Base-by-base conservation (phyloP, 2,329 filamentous ascomycete species). In the Cladorrhinum sp. region DNA sequence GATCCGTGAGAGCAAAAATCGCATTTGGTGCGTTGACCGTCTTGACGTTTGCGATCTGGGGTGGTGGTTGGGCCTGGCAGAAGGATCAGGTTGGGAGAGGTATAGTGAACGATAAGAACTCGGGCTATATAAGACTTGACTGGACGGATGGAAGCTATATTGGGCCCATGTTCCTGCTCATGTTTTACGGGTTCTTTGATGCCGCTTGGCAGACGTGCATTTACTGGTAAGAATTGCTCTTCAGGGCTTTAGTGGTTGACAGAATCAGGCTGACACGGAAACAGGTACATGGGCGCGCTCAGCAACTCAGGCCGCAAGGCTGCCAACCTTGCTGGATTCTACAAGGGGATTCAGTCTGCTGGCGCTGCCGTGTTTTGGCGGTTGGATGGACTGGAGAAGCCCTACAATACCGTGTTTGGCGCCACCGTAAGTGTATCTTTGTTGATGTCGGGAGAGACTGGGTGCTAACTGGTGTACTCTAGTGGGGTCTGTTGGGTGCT, bases 271-370 rank as follows among this genome's bases (percentile, higher is more conserved):
- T n/a, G n/a, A n/a, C n/a, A 36, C 9, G 4, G 21, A 21, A 46
- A 65, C 62, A 89, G 87, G 88, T 93, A 89, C 79, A 96, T 98
- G 89, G 94, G 94, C 55, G 86, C 93, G 7, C 82, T 97, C 49
- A 93, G 91, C 72, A 98, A 98, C 84, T 96, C 94, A 65, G 86
- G 90, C 63, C 91, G 93, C 74, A 94, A 92, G 75, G 85, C 94
- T 26, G 93, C 94, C 77, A 96, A 97, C 80, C 89, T 94, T 71
- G 90, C 92, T 48, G 93, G 64, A 20, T 72, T 71, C 66, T 73
- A 71, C 66, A 70, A 71, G 70, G 78, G 77, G 55, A 90, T 96
- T 65, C 92, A 96, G 75, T 94, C 90, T n/a, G 91, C 90, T 18
- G 92, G 91, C 68, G 87, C 88, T 2, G 92, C 90, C 61, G 84